phyloP scores from a whole-genome alignment of 345 rosid species.

The Lepidium didymum region DNA sequence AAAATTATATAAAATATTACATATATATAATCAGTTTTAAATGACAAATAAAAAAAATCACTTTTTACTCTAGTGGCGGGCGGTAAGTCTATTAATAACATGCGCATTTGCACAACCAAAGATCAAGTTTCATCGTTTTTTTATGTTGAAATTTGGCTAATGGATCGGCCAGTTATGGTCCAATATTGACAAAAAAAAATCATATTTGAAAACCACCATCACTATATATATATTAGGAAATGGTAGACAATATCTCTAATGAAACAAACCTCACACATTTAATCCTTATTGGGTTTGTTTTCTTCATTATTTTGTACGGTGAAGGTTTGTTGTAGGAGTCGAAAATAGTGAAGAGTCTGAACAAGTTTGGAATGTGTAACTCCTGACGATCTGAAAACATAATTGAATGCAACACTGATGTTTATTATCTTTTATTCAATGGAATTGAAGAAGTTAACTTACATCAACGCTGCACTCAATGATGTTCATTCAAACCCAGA shows the following conservation, averaged over 20 bases:
- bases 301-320: constrained; percentile 10
- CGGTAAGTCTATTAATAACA: no score
- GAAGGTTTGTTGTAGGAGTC: constrained; percentile 2
- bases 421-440: neutral
- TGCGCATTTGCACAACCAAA: no score
- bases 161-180: no score
- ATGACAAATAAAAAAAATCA: no score
- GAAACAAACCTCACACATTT: neutral
- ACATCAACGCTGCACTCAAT: constrained; percentile 75
- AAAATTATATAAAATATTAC: neutral
- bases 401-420: constrained; percentile 9
- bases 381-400: constrained; percentile 9
- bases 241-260: neutral
- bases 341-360: neutral
- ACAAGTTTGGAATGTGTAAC: neutral
- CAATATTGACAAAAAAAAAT: no score
- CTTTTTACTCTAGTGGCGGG: no score
- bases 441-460: neutral
- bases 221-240: neutral
- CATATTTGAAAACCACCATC: neutral
- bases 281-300: neutral
- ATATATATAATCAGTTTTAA: no score
- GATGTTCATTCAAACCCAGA: constrained; percentile 33
- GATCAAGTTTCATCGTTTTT: no score
- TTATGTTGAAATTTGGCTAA: no score